These are phyloP conservation scores for Eutypella sp. DNA, from an alignment of 2,329 filamentous ascomycete genomes.

Conservation along the genomic window DNA sequence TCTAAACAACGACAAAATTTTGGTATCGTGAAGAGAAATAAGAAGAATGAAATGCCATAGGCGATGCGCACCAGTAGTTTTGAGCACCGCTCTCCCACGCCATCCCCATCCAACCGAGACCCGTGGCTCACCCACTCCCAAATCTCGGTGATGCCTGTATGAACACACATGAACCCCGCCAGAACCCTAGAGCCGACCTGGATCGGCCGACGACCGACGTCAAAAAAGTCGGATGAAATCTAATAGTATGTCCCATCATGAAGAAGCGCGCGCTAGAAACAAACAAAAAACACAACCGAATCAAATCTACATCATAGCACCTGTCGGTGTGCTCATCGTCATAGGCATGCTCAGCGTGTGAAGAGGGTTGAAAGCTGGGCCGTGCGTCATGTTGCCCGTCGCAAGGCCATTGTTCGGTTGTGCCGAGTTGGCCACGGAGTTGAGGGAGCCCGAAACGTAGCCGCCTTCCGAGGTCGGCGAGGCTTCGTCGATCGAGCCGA, in stretches of 20 bases:
- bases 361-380: conserved; percentile 49
- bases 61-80: not conserved
- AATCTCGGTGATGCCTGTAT: not conserved
- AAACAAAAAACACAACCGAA: conserved; percentile 8
- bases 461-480: conserved; percentile 67
- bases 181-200: not conserved
- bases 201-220: not conserved
- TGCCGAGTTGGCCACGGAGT: conserved; percentile 34
- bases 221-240: not conserved
- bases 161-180: not conserved
- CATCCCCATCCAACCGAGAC: not conserved
- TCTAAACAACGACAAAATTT: not conserved
- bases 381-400: conserved; percentile 26
- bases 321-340: conserved; percentile 53
- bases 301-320: conserved; percentile 29
- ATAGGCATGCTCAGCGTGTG: conserved; percentile 61
- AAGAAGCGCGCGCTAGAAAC: conserved; percentile 16
- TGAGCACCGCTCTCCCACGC: not conserved
- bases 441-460: conserved; percentile 52
- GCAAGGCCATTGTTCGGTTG: conserved; percentile 24
- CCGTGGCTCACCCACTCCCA: not conserved
- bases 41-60: not conserved
- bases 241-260: conserved; percentile 16
- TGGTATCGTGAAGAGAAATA: not conserved
- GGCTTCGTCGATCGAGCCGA: conserved; percentile 73